A percentile compares a stretch with the other conserved stretches of the same genome.
Evolutionary conservation across 2,329 filamentous ascomycete species (phyloP).

Genomic region (Talaromyces funiculosus): DNA sequence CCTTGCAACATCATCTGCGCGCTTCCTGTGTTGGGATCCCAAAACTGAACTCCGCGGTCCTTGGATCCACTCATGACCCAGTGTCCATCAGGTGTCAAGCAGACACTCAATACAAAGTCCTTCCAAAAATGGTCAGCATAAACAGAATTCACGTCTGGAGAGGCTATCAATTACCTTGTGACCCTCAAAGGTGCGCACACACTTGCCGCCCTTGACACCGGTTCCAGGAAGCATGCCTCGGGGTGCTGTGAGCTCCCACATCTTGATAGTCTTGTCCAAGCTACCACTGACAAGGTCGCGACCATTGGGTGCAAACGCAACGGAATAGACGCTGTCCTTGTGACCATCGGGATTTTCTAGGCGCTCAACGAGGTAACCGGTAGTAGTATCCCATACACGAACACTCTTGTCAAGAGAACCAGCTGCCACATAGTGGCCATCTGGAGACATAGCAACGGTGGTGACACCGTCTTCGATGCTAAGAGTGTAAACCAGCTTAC

Average conservation of each 20-base stretch:
- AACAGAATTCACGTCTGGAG: background rate
- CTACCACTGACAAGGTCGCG: slow-evolving; percentile 90
- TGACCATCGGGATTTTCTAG: slow-evolving; percentile 90
- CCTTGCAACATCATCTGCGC: slow-evolving; percentile 98
- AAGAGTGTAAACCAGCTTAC: slow-evolving; percentile 74
- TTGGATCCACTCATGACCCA: slow-evolving; percentile 98
- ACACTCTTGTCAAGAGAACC: slow-evolving; percentile 97
- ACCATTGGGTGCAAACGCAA: slow-evolving; percentile 90
- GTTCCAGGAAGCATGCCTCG: slow-evolving; percentile 61
- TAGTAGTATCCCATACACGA: slow-evolving; percentile 88
- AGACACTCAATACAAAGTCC: slow-evolving; percentile 96
- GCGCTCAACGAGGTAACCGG: slow-evolving; percentile 80
- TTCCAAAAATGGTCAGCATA: slow-evolving; percentile 32
- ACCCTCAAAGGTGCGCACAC: slow-evolving; percentile 93
- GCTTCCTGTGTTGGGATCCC: slow-evolving; percentile 88
- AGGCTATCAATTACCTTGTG: slow-evolving; percentile 63
- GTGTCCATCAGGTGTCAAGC: slow-evolving; percentile 83
- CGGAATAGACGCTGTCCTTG: slow-evolving; percentile 94
- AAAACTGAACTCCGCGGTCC: slow-evolving; percentile 96
- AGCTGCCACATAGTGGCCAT: slow-evolving; percentile 88
- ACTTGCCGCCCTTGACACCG: slow-evolving; percentile 78
- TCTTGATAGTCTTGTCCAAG: slow-evolving; percentile 97
- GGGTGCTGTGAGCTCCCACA: slow-evolving; percentile 85
- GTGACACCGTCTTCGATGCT: slow-evolving; percentile 96
- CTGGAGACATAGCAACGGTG: slow-evolving; percentile 93